Conservation (phyloP, 2,329 filamentous ascomycete genomes). For the Zarea fungicola region DNA sequence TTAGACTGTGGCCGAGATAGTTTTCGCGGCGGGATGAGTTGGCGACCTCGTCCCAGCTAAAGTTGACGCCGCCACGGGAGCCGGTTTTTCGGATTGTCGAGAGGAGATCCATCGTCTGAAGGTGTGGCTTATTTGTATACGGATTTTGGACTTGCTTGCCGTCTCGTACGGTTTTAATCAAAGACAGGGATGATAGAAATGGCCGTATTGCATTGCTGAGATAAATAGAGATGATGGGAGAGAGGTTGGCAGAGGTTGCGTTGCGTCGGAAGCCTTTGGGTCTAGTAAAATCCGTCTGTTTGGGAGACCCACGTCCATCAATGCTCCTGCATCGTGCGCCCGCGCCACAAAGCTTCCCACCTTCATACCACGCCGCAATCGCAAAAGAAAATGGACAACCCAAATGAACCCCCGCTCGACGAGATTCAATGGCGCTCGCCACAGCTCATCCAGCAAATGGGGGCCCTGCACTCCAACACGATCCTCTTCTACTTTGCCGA, state of each 20-base stretch:
- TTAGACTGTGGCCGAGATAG: constrained; percentile 82
- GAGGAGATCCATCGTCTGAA: constrained; percentile 81
- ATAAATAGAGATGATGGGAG: no score
- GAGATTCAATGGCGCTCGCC: constrained; percentile 63
- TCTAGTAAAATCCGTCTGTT: no score
- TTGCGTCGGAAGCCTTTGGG: no score
- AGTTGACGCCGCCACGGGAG: constrained; percentile 89
- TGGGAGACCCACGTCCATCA: no score
- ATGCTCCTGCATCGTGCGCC: not conserved
- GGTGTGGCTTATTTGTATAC: no score
- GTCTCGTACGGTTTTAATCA: no score
- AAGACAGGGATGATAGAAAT: no score
- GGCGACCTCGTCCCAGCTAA: constrained; percentile 94
- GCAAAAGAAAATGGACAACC: constrained; percentile 35
- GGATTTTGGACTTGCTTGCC: no score
- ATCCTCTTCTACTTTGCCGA: constrained; percentile 64
- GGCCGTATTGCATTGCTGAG: no score
- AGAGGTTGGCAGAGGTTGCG: no score
- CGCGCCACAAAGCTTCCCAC: not conserved
- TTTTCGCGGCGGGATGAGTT: constrained; percentile 83
- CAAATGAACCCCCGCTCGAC: constrained; percentile 52
- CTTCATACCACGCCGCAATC: not conserved
- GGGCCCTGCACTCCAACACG: constrained; percentile 58
- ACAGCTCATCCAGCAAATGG: constrained; percentile 42
- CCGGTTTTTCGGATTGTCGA: constrained; percentile 86